Percentiles rank a stretch among this genome's conserved stretches.
phyloP scores from a whole-genome alignment of 192 early-diverging fungal species.

The Gryganskiella cystojenkinii region DNA sequence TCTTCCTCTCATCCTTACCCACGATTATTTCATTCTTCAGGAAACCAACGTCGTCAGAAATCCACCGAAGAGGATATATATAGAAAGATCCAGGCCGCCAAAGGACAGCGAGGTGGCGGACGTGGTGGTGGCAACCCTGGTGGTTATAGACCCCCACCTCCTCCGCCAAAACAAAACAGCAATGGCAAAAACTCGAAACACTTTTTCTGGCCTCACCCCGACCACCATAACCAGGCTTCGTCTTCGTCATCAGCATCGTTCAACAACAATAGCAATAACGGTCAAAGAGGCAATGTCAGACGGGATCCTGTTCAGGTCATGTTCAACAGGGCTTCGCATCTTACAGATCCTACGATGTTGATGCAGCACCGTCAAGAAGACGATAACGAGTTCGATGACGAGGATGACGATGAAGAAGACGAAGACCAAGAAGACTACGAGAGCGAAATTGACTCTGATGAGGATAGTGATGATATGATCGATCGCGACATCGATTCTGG shows the following conservation, averaged over 20 bases:
- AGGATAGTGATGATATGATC: constrained; percentile 39
- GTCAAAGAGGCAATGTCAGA: constrained; percentile 1
- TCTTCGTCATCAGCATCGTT: not conserved
- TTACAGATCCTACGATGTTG: constrained; percentile 20
- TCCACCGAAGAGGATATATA: constrained; percentile 30
- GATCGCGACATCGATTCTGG: constrained; percentile 33
- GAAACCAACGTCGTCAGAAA: constrained; percentile 23
- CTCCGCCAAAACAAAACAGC: constrained; percentile 30
- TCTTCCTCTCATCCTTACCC: not conserved
- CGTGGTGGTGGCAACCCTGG: constrained; percentile 2
- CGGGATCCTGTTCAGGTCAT: constrained; percentile 13
- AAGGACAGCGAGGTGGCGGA: constrained; percentile 14
- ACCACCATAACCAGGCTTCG: constrained; percentile 12
- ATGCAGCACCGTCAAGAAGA: not conserved
- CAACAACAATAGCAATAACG: constrained; percentile 1
- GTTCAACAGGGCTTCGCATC: constrained; percentile 26
- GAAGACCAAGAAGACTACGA: constrained; percentile 5
- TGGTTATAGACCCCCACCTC: constrained; percentile 16
- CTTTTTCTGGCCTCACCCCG: constrained; percentile 35
- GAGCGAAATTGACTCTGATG: constrained; percentile 13
- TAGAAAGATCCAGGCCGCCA: constrained; percentile 26
- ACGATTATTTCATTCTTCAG: too few relatives aligned
- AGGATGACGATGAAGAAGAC: constrained; percentile 10
- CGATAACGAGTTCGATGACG: constrained; percentile 9
- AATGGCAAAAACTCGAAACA: constrained; percentile 53